Percentiles rank a stretch among this genome's conserved stretches.
Conservation (phyloP, 2,329 filamentous ascomycete genomes). For the Fusarium sarcochroum region DNA sequence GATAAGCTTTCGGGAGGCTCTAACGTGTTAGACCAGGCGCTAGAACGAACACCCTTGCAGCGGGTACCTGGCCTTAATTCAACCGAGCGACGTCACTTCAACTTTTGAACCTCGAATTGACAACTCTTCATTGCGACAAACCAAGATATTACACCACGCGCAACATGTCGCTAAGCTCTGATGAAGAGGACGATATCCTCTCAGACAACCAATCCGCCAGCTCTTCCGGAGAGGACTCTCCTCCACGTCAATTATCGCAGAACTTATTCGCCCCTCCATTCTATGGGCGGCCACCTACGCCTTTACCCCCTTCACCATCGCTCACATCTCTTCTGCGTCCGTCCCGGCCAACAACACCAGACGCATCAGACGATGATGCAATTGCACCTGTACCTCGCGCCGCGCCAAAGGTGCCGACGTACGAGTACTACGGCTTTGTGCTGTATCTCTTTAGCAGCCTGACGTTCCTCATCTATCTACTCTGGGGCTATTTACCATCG, state of each 20-base stretch:
- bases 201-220: slow-evolving; percentile 53
- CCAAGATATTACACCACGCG: not conserved
- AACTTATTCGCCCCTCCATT: slow-evolving; percentile 84
- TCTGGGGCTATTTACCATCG: slow-evolving; percentile 92
- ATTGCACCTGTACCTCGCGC: slow-evolving; percentile 89
- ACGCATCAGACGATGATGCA: slow-evolving; percentile 89
- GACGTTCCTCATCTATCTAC: slow-evolving; percentile 79
- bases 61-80: slow-evolving; percentile 33
- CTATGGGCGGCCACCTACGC: slow-evolving; percentile 96
- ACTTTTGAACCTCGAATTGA: slow-evolving; percentile 16
- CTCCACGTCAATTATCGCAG: slow-evolving; percentile 63
- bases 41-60: slow-evolving; percentile 18
- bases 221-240: slow-evolving; percentile 55
- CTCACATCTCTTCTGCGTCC: slow-evolving; percentile 92
- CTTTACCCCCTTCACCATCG: slow-evolving; percentile 91
- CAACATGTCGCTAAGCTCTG: slow-evolving; percentile 54
- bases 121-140: slow-evolving; percentile 4
- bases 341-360: slow-evolving; percentile 92
- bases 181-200: slow-evolving; percentile 56
- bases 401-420: slow-evolving; percentile 95
- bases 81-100: slow-evolving; percentile 25
- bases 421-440: slow-evolving; percentile 99
- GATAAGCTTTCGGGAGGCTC: slow-evolving; percentile 24
- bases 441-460: slow-evolving; percentile 91
- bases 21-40: slow-evolving; percentile 18